phyloP scores from a whole-genome alignment of 2,329 filamentous ascomycete species.

The Microascus cirrosus region DNA sequence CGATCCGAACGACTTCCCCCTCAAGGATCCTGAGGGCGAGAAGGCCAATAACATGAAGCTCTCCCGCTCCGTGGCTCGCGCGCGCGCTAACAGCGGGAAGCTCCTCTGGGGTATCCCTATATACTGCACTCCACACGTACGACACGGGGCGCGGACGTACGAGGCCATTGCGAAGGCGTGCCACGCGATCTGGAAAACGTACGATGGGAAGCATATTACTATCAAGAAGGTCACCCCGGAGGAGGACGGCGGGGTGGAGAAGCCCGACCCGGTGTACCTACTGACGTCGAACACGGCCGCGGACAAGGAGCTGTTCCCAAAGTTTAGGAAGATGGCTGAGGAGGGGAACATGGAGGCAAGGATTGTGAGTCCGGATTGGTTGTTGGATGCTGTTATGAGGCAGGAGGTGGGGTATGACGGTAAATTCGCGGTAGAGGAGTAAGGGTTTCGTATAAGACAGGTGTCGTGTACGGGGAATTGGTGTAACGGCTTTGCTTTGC shows the following conservation, averaged over 20 bases:
- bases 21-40: conserved; percentile 66
- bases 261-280: conserved; percentile 69
- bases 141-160: conserved; percentile 75
- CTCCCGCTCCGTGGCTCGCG: conserved; percentile 54
- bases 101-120: conserved; percentile 68
- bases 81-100: conserved; percentile 63
- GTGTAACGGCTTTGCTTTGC: not conserved
- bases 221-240: conserved; percentile 52
- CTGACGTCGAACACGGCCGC: conserved; percentile 56
- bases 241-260: conserved; percentile 49
- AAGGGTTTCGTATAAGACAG: not conserved
- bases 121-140: conserved; percentile 73
- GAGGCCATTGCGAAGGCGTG: conserved; percentile 80
- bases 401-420: conserved; percentile 64
- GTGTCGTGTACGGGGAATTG: not conserved
- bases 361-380: conserved; percentile 79
- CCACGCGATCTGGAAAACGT: conserved; percentile 71
- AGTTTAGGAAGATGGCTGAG: conserved; percentile 68
- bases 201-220: conserved; percentile 60
- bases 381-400: conserved; percentile 80
- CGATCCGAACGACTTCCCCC: conserved; percentile 50
- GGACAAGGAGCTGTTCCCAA: conserved; percentile 67
- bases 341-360: conserved; percentile 70
- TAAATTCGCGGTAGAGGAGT: conserved; percentile 38
- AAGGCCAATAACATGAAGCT: conserved; percentile 59